Evolutionary conservation across 306 rosid genomes (phyloP).

Genomic region (Acmispon strigosus): DNA sequence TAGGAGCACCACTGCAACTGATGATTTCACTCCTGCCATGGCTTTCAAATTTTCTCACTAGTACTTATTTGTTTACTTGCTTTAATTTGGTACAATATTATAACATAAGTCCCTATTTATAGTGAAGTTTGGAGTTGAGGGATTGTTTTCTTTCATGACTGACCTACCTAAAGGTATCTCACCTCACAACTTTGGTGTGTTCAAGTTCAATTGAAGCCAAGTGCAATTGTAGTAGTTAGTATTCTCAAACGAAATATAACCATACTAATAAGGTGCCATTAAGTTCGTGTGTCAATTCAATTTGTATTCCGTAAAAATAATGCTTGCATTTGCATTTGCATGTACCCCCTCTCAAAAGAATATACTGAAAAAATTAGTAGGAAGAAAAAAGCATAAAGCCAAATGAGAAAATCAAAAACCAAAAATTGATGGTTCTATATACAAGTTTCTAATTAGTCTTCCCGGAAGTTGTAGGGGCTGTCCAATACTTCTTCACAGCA

Average conservation of each 20-base stretch:
- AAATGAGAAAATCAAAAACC: neutral
- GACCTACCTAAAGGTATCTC: neutral
- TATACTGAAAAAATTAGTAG: neutral
- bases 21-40: conserved; percentile 28
- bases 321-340: neutral
- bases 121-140: neutral
- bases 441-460: conserved; percentile 11
- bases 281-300: neutral
- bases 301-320: neutral
- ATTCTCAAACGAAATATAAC: too few species aligned
- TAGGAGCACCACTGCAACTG: conserved; percentile 23
- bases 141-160: neutral
- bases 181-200: neutral
- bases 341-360: neutral
- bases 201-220: neutral
- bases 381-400: neutral
- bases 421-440: neutral
- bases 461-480: conserved; percentile 46
- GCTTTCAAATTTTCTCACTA: neutral
- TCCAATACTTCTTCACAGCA: conserved; percentile 81
- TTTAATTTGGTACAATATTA: neutral
- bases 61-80: neutral
- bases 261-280: too few species aligned
- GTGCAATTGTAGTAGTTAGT: too few species aligned
- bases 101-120: neutral